Conservation (phyloP, 345 rosid genomes). For the Clarkia xantiana region DNA sequence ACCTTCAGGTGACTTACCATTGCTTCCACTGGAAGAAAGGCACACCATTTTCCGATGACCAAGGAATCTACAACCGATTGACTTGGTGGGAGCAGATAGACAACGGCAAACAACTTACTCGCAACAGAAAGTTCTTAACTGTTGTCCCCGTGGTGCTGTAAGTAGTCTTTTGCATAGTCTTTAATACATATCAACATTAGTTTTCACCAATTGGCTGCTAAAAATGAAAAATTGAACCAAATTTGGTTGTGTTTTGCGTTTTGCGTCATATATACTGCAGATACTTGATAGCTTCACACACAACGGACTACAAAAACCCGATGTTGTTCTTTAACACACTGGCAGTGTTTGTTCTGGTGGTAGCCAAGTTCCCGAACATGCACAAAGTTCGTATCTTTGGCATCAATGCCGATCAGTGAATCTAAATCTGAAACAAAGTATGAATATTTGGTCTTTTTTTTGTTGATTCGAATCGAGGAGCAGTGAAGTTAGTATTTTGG, state of each 20-base stretch:
- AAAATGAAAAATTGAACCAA: no score
- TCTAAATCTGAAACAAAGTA: no score
- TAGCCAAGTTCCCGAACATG: slow-evolving; percentile 96
- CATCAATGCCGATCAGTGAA: slow-evolving; percentile 68
- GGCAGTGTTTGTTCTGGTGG: slow-evolving; percentile 71
- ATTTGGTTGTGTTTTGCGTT: no score
- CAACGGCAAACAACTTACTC: slow-evolving; percentile 89
- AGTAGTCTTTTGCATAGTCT: slow-evolving; percentile 13
- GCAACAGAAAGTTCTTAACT: slow-evolving; percentile 80
- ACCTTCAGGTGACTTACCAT: slow-evolving; percentile 66
- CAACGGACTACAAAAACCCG: slow-evolving; percentile 85
- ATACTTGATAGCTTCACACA: slow-evolving; percentile 91
- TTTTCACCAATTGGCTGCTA: neutral
- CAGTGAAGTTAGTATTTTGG: no score
- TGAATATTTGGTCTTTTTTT: no score
- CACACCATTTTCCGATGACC: slow-evolving; percentile 89
- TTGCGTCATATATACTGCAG: slow-evolving; percentile 25
- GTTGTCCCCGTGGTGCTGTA: slow-evolving; percentile 92
- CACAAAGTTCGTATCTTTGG: slow-evolving; percentile 98
- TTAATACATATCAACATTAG: no score
- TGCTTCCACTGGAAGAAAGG: slow-evolving; percentile 98
- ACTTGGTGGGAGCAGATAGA: slow-evolving; percentile 99
- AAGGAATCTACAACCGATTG: slow-evolving; percentile 75
- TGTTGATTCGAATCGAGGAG: no score
- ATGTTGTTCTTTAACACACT: slow-evolving; percentile 86